These are phyloP conservation scores for Lecanosticta acicola DNA, from an alignment of 2,329 filamentous ascomycete genomes.

Conservation along the genomic window DNA sequence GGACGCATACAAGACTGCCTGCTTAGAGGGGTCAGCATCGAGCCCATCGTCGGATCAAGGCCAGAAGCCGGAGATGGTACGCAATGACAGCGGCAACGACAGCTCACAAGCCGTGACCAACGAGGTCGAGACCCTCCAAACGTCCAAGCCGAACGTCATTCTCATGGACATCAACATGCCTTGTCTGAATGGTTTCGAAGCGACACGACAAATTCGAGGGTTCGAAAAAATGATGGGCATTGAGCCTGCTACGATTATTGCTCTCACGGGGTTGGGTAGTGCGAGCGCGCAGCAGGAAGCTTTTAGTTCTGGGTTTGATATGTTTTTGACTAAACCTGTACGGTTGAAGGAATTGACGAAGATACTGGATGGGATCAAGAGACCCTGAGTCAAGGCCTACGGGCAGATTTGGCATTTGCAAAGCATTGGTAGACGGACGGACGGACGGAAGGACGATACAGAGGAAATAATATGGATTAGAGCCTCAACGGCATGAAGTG, in stretches of 20 bases:
- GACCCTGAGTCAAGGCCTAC: not conserved
- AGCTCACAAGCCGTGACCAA: not conserved
- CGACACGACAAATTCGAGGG: slow-evolving; percentile 28
- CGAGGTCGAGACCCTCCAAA: not conserved
- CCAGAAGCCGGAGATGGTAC: not conserved
- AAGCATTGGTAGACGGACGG: too few relatives aligned
- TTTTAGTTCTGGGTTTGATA: slow-evolving; percentile 28
- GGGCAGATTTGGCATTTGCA: too few relatives aligned
- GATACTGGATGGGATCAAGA: slow-evolving; percentile 16
- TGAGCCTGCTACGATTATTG: slow-evolving; percentile 26
- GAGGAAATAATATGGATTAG: too few relatives aligned
- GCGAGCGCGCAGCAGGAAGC: slow-evolving; percentile 30
- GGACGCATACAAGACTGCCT: slow-evolving; percentile 33
- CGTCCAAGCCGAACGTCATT: slow-evolving; percentile 15
- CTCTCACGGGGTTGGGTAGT: slow-evolving; percentile 29
- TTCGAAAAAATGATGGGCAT: slow-evolving; percentile 27
- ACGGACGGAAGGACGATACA: too few relatives aligned
- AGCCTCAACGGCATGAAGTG: too few relatives aligned
- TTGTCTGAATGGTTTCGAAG: slow-evolving; percentile 31
- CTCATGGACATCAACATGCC: slow-evolving; percentile 44
- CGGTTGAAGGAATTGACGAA: slow-evolving; percentile 21
- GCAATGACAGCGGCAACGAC: not conserved
- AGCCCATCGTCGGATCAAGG: slow-evolving; percentile 1
- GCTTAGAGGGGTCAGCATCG: not conserved
- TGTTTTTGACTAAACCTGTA: slow-evolving; percentile 32